Conservation (phyloP, 257 asterid species). For the Solanum appendiculatum region DNA sequence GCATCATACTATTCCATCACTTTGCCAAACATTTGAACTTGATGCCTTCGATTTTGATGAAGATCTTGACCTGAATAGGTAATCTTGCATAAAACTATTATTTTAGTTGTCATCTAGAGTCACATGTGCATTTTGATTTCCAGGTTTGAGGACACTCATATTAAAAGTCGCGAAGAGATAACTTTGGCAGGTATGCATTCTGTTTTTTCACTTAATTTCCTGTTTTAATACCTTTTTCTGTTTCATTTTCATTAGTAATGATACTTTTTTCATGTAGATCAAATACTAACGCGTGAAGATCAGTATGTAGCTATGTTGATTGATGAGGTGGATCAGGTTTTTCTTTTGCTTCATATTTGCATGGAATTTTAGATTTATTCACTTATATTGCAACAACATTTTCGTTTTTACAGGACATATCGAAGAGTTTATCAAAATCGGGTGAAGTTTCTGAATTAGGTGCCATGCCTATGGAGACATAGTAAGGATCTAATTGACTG, state of each 20-base stretch:
- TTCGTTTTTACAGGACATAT: constrained; percentile 20
- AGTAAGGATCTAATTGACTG: constrained; percentile 33
- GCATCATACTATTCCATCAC: constrained; percentile 54
- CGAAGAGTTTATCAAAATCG: constrained; percentile 10
- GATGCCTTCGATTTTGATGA: constrained; percentile 50
- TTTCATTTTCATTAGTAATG: neutral
- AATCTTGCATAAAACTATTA: neutral
- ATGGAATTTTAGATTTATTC: neutral
- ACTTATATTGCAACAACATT: neutral
- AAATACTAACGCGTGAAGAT: constrained; percentile 43
- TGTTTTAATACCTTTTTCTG: neutral
- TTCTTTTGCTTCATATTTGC: neutral
- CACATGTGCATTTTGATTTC: neutral
- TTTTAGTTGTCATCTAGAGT: neutral
- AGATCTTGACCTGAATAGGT: constrained; percentile 27
- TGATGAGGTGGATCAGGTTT: constrained; percentile 33
- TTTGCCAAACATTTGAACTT: constrained; percentile 57
- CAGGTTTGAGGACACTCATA: constrained; percentile 58
- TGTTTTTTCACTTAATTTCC: neutral
- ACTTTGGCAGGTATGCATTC: constrained; percentile 46
- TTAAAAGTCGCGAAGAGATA: constrained; percentile 45
- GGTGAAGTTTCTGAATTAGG: constrained; percentile 27
- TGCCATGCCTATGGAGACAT: constrained; percentile 42
- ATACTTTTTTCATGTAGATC: constrained; percentile 40
- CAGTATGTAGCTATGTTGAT: constrained; percentile 21